phyloP scores from a whole-genome alignment of 192 early-diverging fungal genomes.

The Rhizophagus sp. region DNA sequence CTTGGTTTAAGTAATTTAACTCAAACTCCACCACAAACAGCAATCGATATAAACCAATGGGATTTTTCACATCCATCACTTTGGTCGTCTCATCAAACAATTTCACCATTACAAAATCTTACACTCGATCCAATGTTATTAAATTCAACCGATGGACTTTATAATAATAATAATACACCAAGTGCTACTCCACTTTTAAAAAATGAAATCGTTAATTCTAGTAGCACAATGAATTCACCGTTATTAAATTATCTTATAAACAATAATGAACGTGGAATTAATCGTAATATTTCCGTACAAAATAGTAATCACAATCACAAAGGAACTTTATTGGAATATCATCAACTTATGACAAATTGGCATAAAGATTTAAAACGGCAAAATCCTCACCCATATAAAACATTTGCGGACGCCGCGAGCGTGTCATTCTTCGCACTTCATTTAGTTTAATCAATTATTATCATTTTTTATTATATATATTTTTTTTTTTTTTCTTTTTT shows the following conservation, averaged over 20 bases:
- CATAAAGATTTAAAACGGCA: conserved; percentile 6
- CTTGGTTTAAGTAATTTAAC: background rate
- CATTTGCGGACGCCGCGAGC: background rate
- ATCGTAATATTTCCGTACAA: background rate
- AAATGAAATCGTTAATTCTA: background rate
- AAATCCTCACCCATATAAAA: background rate
- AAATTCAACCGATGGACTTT: background rate
- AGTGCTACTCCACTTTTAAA: background rate
- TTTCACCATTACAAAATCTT: background rate
- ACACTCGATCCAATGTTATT: background rate
- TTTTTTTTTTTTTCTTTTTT: too few relatives aligned
- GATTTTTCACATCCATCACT: background rate
- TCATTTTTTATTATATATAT: too few relatives aligned
- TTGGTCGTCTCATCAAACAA: background rate
- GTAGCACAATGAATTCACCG: background rate
- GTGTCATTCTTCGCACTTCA: background rate
- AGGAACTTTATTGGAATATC: background rate
- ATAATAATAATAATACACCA: background rate
- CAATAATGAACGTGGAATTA: background rate
- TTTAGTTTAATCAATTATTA: background rate
- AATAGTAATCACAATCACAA: too few relatives aligned
- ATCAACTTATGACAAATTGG: conserved; percentile 5
- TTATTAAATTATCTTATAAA: background rate
- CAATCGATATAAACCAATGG: background rate
- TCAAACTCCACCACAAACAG: background rate